Evolutionary conservation across 495 filamentous ascomycete species (phyloP).

Genomic region (Baudoinia panamericana): DNA sequence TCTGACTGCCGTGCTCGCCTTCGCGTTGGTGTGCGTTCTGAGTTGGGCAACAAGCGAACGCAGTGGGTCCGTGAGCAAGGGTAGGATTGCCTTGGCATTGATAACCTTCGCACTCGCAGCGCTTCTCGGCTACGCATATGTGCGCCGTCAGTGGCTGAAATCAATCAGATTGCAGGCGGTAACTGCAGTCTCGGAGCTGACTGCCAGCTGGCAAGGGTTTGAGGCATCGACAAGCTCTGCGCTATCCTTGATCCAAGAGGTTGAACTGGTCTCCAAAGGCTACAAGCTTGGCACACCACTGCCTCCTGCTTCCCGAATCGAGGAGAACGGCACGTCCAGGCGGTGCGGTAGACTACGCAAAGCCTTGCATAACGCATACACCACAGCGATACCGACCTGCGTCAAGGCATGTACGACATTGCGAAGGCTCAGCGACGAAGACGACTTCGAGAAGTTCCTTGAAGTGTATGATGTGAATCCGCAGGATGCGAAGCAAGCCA

Average conservation of each 20-base stretch:
- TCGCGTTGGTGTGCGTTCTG: constrained; percentile 58
- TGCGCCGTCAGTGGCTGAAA: constrained; percentile 72
- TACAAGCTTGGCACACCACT: constrained; percentile 51
- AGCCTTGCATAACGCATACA: constrained; percentile 53
- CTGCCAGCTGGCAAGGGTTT: constrained; percentile 66
- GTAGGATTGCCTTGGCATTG: constrained; percentile 45
- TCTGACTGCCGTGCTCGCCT: constrained; percentile 44
- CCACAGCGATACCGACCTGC: constrained; percentile 54
- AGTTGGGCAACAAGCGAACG: constrained; percentile 48
- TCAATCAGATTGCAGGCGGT: constrained; percentile 68
- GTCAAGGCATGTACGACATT: constrained; percentile 52
- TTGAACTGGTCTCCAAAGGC: constrained; percentile 86
- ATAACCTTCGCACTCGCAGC: constrained; percentile 42
- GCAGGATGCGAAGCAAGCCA: constrained; percentile 57
- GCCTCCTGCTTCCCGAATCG: constrained; percentile 23
- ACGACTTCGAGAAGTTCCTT: constrained; percentile 76
- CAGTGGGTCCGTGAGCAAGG: constrained; percentile 36
- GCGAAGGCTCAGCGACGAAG: constrained; percentile 57
- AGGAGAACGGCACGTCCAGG: constrained; percentile 33
- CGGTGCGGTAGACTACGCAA: constrained; percentile 68
- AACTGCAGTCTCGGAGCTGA: constrained; percentile 56
- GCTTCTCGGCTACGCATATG: constrained; percentile 53
- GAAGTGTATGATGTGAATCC: constrained; percentile 84
- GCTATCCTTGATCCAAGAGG: constrained; percentile 83
- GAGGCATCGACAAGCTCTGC: constrained; percentile 69